phyloP scores from a whole-genome alignment of 2,329 filamentous ascomycete species.

The Claviceps sp. region DNA sequence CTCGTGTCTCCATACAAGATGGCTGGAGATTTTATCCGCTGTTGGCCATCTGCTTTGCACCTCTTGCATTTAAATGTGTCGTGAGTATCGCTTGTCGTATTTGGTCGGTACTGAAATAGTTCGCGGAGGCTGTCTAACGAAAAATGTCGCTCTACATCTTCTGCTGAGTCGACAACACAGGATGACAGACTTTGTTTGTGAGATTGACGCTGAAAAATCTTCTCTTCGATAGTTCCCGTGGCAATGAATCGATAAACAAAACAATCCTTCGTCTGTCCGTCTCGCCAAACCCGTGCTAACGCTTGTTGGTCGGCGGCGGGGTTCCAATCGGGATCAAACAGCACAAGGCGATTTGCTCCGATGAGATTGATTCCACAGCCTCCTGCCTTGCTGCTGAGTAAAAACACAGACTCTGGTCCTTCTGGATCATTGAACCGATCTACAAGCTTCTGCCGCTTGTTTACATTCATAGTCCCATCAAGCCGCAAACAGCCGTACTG shows the following conservation, averaged over 20 bases:
- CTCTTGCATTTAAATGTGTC: conserved; percentile 98
- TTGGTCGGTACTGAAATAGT: conserved; percentile 79
- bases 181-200: conserved; percentile 96
- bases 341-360: conserved; percentile 82
- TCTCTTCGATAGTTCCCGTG: conserved; percentile 95
- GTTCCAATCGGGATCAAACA: conserved; percentile 98
- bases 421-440: conserved; percentile 95
- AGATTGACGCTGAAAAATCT: conserved; percentile 96
- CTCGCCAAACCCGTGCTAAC: conserved; percentile 92
- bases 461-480: conserved; percentile 95
- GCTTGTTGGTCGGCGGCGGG: conserved; percentile 96
- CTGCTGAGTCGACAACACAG: conserved; percentile 89
- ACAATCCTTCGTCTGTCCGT: conserved; percentile 97
- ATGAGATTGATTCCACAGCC: conserved; percentile 94
- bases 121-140: conserved; percentile 81
- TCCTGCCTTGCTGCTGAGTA: conserved; percentile 93
- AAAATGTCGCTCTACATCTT: conserved; percentile 96
- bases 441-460: conserved; percentile 90
- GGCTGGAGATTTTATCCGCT: conserved; percentile 79
- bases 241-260: conserved; percentile 99
- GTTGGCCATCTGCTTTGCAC: conserved; percentile 75
- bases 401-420: conserved; percentile 80
- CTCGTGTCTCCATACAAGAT: conserved; percentile 97
- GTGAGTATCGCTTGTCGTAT: conserved; percentile 85
- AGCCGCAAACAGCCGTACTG: conserved; percentile 78